Base-by-base conservation (phyloP, 257 asterid genomes). In the Echium plantagineum region DNA sequence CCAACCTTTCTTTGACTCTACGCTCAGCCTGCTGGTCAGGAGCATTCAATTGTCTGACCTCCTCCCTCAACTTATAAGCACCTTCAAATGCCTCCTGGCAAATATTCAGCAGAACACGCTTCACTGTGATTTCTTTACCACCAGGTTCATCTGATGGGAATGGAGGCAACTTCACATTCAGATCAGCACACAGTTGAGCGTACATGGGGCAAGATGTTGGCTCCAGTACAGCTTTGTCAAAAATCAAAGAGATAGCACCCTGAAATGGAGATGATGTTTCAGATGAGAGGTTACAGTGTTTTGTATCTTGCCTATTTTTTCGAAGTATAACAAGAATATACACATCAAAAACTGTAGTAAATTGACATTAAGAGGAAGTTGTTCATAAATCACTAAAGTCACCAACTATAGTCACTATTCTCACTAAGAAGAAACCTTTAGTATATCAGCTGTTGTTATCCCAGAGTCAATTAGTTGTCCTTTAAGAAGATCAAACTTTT, bases 41-140 rank as follows among this genome's bases (percentile, higher is more conserved):
- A 63, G 95, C 80, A 63, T 75, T 80, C 99, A 93, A 84, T 75
- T 85, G 94, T 67, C 85, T 67, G 15, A 85, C 78, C 77, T 93
- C 96, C 63, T 89, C 94, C 75, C 97, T 82, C 76, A 93, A 38
- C 55, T 83, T 68, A 57, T 74, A 87, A 69, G 94, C 83, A 30
- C 96, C 97, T 80, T 93, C 97, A 80, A 93, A 93, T 64, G 80
- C 94, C 76, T 84, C 95, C 71, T 91, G 98, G 78, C 98, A 91
- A 72, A 16, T 88, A 59, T 88, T 75, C 81, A 91, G 71, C 61
- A 91, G 89, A 55, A 75, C 57, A 20, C 98, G 77, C 83, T 88
- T 91, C 55, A 93, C 86, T 20, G 99, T 89, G 52, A 93, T 83
- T 69, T 74, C 93, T 80, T 82, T 93, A 30, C 96, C 99, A 63